Evolutionary conservation across 2,329 filamentous ascomycete species (phyloP).

Genomic region (Cladosporium phlei): DNA sequence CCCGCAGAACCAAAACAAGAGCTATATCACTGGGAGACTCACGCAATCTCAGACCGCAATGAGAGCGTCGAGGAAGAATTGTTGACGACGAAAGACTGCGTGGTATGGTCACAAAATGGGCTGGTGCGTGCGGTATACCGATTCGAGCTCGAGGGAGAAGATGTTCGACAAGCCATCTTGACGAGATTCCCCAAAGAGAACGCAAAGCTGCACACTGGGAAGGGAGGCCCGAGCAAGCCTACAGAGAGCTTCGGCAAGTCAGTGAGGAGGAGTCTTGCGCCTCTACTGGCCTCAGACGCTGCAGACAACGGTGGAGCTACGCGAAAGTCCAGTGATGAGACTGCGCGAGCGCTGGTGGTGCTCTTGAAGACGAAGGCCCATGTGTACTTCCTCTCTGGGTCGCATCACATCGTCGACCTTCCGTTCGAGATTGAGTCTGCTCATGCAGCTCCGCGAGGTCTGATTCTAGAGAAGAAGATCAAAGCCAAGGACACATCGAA

Average conservation of each 20-base stretch:
- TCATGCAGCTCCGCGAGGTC: conserved; percentile 6
- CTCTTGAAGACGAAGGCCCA: conserved; percentile 90
- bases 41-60: conserved; percentile 36
- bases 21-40: conserved; percentile 72
- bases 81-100: conserved; percentile 66
- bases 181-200: conserved; percentile 63
- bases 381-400: conserved; percentile 83
- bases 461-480: conserved; percentile 66
- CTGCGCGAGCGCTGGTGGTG: conserved; percentile 66
- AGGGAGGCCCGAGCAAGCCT: not conserved
- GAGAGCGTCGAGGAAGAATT: conserved; percentile 68
- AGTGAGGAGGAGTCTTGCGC: conserved; percentile 1
- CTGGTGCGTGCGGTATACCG: conserved; percentile 80
- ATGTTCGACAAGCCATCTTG: conserved; percentile 78
- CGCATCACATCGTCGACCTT: conserved; percentile 83
- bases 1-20: conserved; percentile 60
- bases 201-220: not conserved
- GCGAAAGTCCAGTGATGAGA: not conserved
- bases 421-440: conserved; percentile 58
- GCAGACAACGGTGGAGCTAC: not conserved
- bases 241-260: conserved; percentile 5
- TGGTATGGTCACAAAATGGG: conserved; percentile 84
- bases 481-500: conserved; percentile 42
- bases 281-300: not conserved
- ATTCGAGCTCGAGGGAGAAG: conserved; percentile 81